Percentiles rank a stretch among this genome's conserved stretches.
Evolutionary conservation across 2,329 filamentous ascomycete species (phyloP).

Genomic region (Aspergillus sp.): DNA sequence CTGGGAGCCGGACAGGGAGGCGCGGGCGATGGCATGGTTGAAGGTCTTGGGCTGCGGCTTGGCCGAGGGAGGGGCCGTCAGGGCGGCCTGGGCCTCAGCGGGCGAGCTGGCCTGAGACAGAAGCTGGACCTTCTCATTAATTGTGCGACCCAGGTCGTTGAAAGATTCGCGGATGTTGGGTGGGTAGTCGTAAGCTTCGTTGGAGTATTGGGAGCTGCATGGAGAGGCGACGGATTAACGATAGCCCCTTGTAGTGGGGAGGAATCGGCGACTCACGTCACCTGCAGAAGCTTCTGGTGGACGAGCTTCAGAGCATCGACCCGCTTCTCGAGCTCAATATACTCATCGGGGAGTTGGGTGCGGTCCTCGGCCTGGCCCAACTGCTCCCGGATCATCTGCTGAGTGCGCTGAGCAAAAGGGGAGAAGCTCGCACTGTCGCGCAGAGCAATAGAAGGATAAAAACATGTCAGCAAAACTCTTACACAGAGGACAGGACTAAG

Average conservation of each 20-base stretch:
- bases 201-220: constrained; percentile 81
- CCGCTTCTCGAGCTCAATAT: constrained; percentile 97
- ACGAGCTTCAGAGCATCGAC: constrained; percentile 96
- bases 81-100: constrained; percentile 87
- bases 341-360: constrained; percentile 96
- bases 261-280: constrained; percentile 68
- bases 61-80: constrained; percentile 82
- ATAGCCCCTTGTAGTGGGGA: neutral
- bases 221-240: neutral
- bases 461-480: constrained; percentile 24
- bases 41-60: constrained; percentile 99
- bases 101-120: constrained; percentile 82
- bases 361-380: constrained; percentile 93
- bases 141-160: constrained; percentile 90
- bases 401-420: constrained; percentile 88
- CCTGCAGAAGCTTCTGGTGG: constrained; percentile 93
- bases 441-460: constrained; percentile 39
- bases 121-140: constrained; percentile 89
- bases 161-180: constrained; percentile 98
- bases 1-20: constrained; percentile 82
- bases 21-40: constrained; percentile 90
- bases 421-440: constrained; percentile 75
- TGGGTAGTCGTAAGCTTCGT: constrained; percentile 87
- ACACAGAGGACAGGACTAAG: constrained; percentile 3
- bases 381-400: constrained; percentile 98